Base-by-base conservation (phyloP, 805 yeast genomes). In the Suhomyces pyralidae region DNA sequence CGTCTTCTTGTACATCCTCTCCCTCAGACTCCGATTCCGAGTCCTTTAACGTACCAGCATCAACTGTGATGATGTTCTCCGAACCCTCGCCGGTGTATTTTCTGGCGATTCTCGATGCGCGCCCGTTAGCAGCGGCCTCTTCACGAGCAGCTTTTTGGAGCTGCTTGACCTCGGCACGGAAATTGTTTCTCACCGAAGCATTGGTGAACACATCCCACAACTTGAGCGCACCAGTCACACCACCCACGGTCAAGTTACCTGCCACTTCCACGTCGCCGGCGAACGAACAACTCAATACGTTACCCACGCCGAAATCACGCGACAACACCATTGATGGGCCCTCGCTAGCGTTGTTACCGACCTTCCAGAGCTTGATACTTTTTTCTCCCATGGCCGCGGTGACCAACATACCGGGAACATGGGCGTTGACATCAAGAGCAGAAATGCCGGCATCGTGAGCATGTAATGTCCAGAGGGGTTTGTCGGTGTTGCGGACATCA, bases 361-460 rank as follows among this genome's bases (percentile, higher is more conserved):
- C 78, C 64, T 89, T 88, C 99, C 99, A 94, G 49, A 94, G 73
- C 70, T 94, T 94, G 51, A 91, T 83, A 10, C 73, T 70, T 70
- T 88, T 89, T 62, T 94, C 99, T 51, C 92, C 89, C 91, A 88
- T 87, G 5, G 97, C 96, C 48, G 94, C 85, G 1, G 98, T 90
- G 22, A 85, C 83, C 64, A 94, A 69, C 77, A 89, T 72, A 17
- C 93, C 94, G 24, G 85, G 84, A 30, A 90, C 67, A 64, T 75
- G 81, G 24, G 67, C 65, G 71, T 90, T 92, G 36, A 85, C 79
- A 59, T 86, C 86, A 59, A 94, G 79, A 2, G 93, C 78, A 4
- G 97, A 86, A 55, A 94, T 86, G 55, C 96, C 97, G 2, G 96
- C 82, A 71, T 94, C 98, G 68, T 94, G 99, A 2, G 98, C 98